Evolutionary conservation across 1,139 yeast species (phyloP), one percentile per base, ranked within the genome.

Genomic region (Saccharomyces hybrid): DNA sequence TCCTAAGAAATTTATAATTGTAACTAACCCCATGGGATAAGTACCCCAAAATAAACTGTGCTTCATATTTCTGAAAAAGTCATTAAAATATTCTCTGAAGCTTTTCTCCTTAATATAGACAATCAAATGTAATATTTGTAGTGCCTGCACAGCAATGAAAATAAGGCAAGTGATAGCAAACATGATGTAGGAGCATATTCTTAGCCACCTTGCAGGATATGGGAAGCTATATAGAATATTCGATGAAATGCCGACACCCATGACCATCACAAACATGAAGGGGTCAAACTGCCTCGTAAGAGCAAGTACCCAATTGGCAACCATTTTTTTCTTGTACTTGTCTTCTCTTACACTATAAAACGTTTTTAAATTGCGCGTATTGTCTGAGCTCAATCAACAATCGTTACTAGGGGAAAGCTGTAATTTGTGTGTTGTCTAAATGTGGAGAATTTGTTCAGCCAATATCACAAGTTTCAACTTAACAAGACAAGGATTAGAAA

Each of bases 201-300:
- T 63, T 29, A 88, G 74, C 95, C 95, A 82, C 49, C 70, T 68
- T 0, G 83, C 78, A 1, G 75, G 77, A 64, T 81, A 86, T 0
- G 96, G 90, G 67, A 84, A 88, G 32, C 73, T 67, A 69, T 82
- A 79, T 51, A 88, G 72, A 7, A 87, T 73, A 44, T 78, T 69
- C 3, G 86, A 73, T 1, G 88, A 73, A 48, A 88, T 86, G 1
- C 96, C 96, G 0, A 86, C 79, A 2, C 95, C 97, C 96, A 89
- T 89, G n/a, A 83, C 78, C 50, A 82, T 75, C 41, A 86, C 85
- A 69, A 85, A 88, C 78, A 83, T 84, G 32, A 75, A 76, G 1
- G 88, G 87, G 25, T 75, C 69, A 62, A 82, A 81, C 6, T 44
- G 14, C 28, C 50, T 38, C 11, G 44, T 38, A 26, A 13, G 25